These are phyloP conservation scores for Chaetomium cochliodes DNA, from an alignment of 495 filamentous ascomycete genomes.

Conservation along the genomic window DNA sequence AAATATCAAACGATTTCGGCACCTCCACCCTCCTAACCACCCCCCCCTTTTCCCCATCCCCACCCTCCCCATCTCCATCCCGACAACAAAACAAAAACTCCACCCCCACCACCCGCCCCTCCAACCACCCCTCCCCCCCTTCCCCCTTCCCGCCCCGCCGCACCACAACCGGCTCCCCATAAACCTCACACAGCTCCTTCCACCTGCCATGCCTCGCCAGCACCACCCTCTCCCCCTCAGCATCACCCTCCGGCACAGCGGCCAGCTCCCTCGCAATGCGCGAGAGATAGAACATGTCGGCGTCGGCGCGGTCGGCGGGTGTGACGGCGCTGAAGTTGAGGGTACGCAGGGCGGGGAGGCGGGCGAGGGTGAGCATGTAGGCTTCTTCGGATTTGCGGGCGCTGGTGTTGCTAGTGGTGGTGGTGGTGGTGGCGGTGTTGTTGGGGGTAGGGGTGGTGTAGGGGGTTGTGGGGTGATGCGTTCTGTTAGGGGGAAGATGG, in stretches of 20 bases:
- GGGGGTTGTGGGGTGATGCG: not conserved
- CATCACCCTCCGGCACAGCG: conserved; percentile 52
- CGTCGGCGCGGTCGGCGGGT: conserved; percentile 70
- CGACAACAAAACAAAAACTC: conserved; percentile 50
- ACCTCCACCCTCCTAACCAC: conserved; percentile 51
- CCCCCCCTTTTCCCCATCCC: conserved; percentile 19
- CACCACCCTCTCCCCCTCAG: conserved; percentile 53
- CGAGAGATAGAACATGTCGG: conserved; percentile 88
- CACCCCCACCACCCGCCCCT: conserved; percentile 67
- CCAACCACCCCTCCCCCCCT: conserved; percentile 63
- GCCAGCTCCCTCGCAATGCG: conserved; percentile 74
- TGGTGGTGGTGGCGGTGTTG: not conserved
- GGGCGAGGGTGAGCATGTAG: conserved; percentile 84
- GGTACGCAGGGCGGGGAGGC: conserved; percentile 60
- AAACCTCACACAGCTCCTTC: conserved; percentile 64
- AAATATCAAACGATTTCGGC: conserved; percentile 75
- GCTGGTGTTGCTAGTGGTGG: conserved; percentile 23
- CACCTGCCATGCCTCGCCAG: conserved; percentile 67
- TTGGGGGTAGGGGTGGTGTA: not conserved
- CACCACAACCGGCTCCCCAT: conserved; percentile 63
- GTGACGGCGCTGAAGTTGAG: conserved; percentile 81
- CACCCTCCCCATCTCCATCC: conserved; percentile 18
- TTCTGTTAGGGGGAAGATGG: too few relatives aligned
- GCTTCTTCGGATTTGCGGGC: conserved; percentile 55
- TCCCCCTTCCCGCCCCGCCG: conserved; percentile 38